phyloP scores from a whole-genome alignment of 169 alveolate species.

The Cryptosporidium meleagridis region DNA sequence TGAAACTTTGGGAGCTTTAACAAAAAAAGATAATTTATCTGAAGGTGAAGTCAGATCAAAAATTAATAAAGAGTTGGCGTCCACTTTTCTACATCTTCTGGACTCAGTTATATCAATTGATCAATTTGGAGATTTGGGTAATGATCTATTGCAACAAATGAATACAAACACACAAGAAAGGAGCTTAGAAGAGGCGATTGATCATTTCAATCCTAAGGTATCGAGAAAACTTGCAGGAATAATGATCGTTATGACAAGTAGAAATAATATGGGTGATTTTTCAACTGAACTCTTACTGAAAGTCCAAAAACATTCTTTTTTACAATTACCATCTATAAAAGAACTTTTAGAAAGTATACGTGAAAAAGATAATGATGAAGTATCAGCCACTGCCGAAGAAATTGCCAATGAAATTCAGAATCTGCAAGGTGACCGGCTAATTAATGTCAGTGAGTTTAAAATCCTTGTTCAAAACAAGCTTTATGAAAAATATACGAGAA shows the following conservation, averaged over 20 bases:
- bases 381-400: not conserved
- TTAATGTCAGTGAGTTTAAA: conserved; percentile 50
- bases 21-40: not conserved
- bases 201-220: not conserved
- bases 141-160: not conserved
- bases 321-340: conserved; percentile 10
- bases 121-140: not conserved
- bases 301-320: conserved; percentile 33
- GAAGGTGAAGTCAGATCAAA: conserved; percentile 47
- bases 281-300: conserved; percentile 8
- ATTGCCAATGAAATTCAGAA: conserved; percentile 6
- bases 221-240: conserved; percentile 30
- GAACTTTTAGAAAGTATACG: conserved; percentile 9
- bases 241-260: conserved; percentile 50
- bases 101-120: conserved; percentile 32
- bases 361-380: not conserved
- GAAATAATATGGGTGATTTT: not conserved
- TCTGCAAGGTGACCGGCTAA: not conserved
- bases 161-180: not conserved
- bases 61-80: conserved; percentile 32
- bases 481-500: not conserved
- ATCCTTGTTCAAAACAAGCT: conserved; percentile 35
- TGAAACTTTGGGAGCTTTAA: conserved; percentile 17
- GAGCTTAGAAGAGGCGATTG: not conserved
- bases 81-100: conserved; percentile 35